A percentile compares a stretch with the other conserved stretches of the same genome.
Conservation (phyloP, 2,329 filamentous ascomycete species). For the Epicoccum nigrum region DNA sequence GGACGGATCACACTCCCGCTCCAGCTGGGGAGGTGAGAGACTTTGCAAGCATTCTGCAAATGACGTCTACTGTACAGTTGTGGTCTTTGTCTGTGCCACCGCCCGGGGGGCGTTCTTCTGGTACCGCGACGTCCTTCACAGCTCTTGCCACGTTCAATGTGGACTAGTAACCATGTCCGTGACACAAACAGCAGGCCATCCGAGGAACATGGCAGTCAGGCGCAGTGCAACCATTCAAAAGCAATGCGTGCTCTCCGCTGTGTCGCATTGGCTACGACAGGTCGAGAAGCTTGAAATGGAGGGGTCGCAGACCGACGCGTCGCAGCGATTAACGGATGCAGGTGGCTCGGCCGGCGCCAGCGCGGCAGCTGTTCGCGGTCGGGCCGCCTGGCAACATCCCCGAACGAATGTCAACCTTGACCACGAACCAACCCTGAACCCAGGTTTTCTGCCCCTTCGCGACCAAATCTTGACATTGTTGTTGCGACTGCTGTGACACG, state of each 20-base stretch:
- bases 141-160: conserved; percentile 2
- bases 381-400: conserved; percentile 5
- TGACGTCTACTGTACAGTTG: too few species aligned
- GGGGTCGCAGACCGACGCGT: not conserved
- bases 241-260: not conserved
- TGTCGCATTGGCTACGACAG: not conserved
- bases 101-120: too few species aligned
- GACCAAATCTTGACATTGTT: conserved; percentile 10
- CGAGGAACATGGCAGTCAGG: not conserved
- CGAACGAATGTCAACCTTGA: conserved; percentile 12
- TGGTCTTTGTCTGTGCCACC: too few species aligned
- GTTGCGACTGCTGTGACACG: conserved; percentile 9
- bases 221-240: not conserved
- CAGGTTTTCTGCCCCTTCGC: conserved; percentile 4
- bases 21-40: not conserved
- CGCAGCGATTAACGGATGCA: conserved; percentile 4
- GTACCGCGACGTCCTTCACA: conserved; percentile 6
- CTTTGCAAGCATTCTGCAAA: not conserved
- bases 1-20: conserved; percentile 9
- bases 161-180: not conserved
- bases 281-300: not conserved
- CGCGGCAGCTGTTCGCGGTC: conserved; percentile 1
- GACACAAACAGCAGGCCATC: not conserved
- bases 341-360: conserved; percentile 11
- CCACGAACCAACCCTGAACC: conserved; percentile 3